phyloP scores from a whole-genome alignment of 495 filamentous ascomycete genomes.

The Xylaria castorea region DNA sequence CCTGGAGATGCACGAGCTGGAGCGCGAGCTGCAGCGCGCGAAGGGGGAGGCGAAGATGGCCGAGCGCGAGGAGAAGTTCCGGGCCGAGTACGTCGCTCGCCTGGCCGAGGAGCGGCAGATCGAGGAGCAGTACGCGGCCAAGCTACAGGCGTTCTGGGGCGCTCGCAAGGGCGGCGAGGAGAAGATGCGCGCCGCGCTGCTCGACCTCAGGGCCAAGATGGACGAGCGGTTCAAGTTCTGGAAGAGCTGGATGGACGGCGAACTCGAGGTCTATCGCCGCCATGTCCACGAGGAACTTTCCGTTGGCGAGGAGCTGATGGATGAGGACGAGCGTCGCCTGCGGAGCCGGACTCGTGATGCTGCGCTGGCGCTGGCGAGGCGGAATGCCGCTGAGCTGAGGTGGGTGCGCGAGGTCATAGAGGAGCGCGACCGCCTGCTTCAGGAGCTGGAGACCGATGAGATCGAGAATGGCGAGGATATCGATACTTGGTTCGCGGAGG shows the following conservation, averaged over 20 bases:
- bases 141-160: slow-evolving; percentile 40
- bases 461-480: slow-evolving; percentile 42
- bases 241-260: slow-evolving; percentile 38
- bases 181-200: slow-evolving; percentile 35
- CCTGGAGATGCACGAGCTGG: slow-evolving; percentile 30
- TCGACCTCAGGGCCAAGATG: slow-evolving; percentile 38
- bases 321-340: slow-evolving; percentile 32
- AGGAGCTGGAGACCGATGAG: slow-evolving; percentile 42
- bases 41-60: slow-evolving; percentile 27
- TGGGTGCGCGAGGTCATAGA: slow-evolving; percentile 41
- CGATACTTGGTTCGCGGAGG: slow-evolving; percentile 38
- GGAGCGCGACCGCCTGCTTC: slow-evolving; percentile 41
- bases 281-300: slow-evolving; percentile 37
- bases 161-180: slow-evolving; percentile 33
- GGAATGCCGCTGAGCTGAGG: slow-evolving; percentile 37
- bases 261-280: slow-evolving; percentile 34
- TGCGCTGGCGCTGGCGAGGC: slow-evolving; percentile 24
- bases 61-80: slow-evolving; percentile 32
- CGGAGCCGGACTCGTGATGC: slow-evolving; percentile 24
- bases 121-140: slow-evolving; percentile 43
- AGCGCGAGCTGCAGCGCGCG: slow-evolving; percentile 33
- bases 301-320: slow-evolving; percentile 41
- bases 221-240: slow-evolving; percentile 36
- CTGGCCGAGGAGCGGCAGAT: slow-evolving; percentile 37
- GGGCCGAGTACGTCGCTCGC: slow-evolving; percentile 39